Base-by-base conservation (phyloP, 768 basidiomycete genomes). In the Kwoniella sp. region DNA sequence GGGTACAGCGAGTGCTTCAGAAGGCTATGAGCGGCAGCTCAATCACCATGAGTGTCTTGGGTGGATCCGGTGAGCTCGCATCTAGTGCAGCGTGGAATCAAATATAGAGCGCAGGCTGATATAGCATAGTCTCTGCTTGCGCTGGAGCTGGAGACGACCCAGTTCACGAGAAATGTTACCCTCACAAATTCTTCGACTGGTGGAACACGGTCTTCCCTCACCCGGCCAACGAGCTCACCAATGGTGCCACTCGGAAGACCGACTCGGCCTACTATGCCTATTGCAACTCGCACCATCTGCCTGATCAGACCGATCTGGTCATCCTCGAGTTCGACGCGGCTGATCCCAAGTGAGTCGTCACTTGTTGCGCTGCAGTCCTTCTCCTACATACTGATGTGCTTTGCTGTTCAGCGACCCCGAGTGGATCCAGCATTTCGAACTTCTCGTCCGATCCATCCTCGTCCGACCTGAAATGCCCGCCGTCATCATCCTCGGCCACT, bases 171-270 rank as follows among this genome's bases (percentile, higher is more conserved):
- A 76, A 76, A 57, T 92, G 93, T 73, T 99, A 96, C 75, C 93
- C 95, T 1, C 84, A 87, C n/a, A 83, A 83, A 46, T 88, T 98
- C 77, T 98, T 98, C 78, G 79, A 85, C 44, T 99, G 95, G 93
- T 95, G 93, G 88, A 89, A 92, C 76, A 81, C 79, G 47, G 82
- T 98, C n/a, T 99, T 99, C 76, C 95, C 93, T 0, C 89, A 99
- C 73, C 93, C 93, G 0, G 92, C 91, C 1, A 90, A 92, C 10
- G 92, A 98, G 73, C 81, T 99, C 62, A 99, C 93, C 23, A 99
- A 99, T 73, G 93, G 93, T 29, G 93, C 93, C 3, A 87, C 92
- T 81, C 81, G 89, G 14, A 84, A 84, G 43, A 91, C 92, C 19
- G 86, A 87, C 74, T 90, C 91, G 0, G 86, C 84, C 10, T 99